Conservation (phyloP, 2,329 filamentous ascomycete species). For the Trichoderma lentiforme region DNA sequence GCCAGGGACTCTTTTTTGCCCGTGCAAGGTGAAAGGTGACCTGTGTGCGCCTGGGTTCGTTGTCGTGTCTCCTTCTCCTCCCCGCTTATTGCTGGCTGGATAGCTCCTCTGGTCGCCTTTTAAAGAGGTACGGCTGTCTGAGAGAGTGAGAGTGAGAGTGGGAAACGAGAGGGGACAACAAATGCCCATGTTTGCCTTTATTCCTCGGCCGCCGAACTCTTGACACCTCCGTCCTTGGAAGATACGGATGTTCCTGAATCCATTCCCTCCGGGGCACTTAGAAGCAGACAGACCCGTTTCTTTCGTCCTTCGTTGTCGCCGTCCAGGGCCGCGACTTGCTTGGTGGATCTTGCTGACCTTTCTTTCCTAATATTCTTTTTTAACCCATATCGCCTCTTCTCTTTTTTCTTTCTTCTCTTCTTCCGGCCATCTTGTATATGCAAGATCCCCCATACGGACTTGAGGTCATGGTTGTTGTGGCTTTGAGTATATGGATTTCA, state of each 20-base stretch:
- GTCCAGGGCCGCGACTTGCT: conserved; percentile 8
- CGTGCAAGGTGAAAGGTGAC: background rate
- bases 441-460: background rate
- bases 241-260: conserved; percentile 3
- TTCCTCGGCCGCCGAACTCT: conserved; percentile 3
- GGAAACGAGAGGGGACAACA: background rate
- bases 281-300: conserved; percentile 9
- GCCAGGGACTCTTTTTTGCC: conserved; percentile 5
- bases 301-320: conserved; percentile 6
- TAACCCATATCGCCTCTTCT: background rate
- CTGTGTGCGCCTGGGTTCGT: background rate
- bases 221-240: background rate
- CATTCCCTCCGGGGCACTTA: conserved; percentile 3
- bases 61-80: conserved; percentile 10
- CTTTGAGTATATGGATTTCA: conserved; percentile 15
- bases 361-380: background rate
- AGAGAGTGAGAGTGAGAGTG: background rate
- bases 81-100: conserved; percentile 17
- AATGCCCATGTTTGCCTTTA: background rate
- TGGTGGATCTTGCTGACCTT: conserved; percentile 16
- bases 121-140: background rate
- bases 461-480: conserved; percentile 14
- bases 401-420: background rate
- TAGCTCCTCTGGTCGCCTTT: conserved; percentile 10
- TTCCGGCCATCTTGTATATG: background rate